Conservation (phyloP, 176 grass and related monocot species). For the Poa pratensis region DNA sequence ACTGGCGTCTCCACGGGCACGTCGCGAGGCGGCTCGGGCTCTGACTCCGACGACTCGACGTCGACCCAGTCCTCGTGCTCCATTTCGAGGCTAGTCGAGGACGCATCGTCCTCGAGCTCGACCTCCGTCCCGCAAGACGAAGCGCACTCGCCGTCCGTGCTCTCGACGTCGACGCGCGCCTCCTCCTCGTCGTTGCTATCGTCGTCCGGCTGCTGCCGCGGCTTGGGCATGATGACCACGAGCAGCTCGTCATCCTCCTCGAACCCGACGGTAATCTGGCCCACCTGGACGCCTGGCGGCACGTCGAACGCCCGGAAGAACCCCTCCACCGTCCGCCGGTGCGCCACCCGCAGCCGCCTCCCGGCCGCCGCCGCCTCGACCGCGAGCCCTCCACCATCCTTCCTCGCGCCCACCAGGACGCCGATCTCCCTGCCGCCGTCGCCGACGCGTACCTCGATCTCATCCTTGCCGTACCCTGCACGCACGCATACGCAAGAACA, state of each 20-base stretch:
- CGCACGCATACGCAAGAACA: neutral
- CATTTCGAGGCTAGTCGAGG: conserved; percentile 18
- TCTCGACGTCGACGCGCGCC: conserved; percentile 30
- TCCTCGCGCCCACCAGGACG: conserved; percentile 48
- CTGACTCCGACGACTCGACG: conserved; percentile 23
- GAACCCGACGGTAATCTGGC: conserved; percentile 57
- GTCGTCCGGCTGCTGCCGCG: neutral
- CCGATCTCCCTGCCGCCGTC: conserved; percentile 54
- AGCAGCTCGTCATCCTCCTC: conserved; percentile 77
- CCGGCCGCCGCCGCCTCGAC: conserved; percentile 43
- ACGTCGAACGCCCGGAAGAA: conserved; percentile 67
- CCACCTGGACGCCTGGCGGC: conserved; percentile 49
- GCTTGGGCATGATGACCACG: conserved; percentile 81
- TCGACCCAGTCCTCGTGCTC: conserved; percentile 45
- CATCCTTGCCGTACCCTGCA: conserved; percentile 69
- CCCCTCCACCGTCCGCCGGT: conserved; percentile 45
- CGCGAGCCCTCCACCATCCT: conserved; percentile 44
- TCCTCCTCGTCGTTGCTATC: neutral
- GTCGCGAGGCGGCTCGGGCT: conserved; percentile 12
- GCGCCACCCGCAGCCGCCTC: conserved; percentile 50
- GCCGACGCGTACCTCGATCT: conserved; percentile 63
- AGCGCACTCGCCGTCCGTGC: neutral
- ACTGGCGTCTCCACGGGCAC: conserved; percentile 24
- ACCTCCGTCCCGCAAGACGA: conserved; percentile 27
- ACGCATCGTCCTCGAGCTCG: conserved; percentile 25